Evolutionary conservation across 1,139 yeast genomes (phyloP).

Genomic region (Sugiyamaella novakii): DNA sequence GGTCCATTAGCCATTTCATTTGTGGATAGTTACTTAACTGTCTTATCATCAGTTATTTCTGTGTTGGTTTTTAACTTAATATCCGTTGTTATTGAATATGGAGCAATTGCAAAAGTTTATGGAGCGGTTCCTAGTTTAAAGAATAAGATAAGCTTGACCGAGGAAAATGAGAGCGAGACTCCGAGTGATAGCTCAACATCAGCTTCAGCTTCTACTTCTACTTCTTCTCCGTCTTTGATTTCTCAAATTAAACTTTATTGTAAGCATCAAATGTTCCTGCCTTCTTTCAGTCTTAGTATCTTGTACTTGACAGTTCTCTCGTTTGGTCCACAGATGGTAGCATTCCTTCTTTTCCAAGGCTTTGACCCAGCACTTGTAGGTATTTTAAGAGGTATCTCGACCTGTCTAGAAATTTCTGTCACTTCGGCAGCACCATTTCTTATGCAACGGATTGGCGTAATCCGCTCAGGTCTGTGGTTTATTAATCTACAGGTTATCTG

Average conservation of each 20-base stretch:
- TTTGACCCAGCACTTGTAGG: conserved; percentile 39
- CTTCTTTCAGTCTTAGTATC: conserved; percentile 46
- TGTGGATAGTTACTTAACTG: conserved; percentile 35
- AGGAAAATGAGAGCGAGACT: neutral
- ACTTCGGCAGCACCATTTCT: conserved; percentile 39
- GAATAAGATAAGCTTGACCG: neutral
- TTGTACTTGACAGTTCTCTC: conserved; percentile 43
- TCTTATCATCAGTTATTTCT: conserved; percentile 32
- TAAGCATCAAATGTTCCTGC: conserved; percentile 52
- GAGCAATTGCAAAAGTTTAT: conserved; percentile 41
- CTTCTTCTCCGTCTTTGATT: conserved; percentile 1
- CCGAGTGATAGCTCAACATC: conserved; percentile 4
- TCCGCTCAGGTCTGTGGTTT: conserved; percentile 39
- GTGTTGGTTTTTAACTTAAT: conserved; percentile 38
- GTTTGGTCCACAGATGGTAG: conserved; percentile 43
- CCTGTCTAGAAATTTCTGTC: conserved; percentile 40
- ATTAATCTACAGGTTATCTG: conserved; percentile 34
- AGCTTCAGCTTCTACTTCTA: neutral
- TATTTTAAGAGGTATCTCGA: conserved; percentile 37
- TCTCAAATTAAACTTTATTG: conserved; percentile 46
- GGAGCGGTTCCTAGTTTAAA: conserved; percentile 34
- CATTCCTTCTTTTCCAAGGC: conserved; percentile 39
- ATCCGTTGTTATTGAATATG: conserved; percentile 41
- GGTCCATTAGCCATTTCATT: conserved; percentile 45
- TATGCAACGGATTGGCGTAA: conserved; percentile 35